Evolutionary conservation across 1,139 yeast genomes (phyloP), one percentile per base, ranked within the genome.

Genomic region (Debaryomyces psychrophilus): DNA sequence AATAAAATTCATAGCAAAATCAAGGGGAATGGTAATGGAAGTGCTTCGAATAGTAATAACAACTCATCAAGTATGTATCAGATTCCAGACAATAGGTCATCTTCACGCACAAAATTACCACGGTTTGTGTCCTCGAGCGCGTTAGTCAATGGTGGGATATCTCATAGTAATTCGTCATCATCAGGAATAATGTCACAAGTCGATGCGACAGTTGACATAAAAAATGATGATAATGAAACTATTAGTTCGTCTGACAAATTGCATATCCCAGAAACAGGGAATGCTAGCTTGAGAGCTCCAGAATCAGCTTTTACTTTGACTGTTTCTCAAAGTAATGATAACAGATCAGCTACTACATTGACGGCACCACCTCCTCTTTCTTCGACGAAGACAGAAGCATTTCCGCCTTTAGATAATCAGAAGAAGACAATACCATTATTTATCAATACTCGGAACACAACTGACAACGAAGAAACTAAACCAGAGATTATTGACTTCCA

Each of bases 401-500:
- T 22, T 12, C 34, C 34, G 11, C 2, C 34, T n/a, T 4, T 12
- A 6, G 26, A 28, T 17, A 28, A 38, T 18, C 18, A 18, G 5
- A 27, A 17, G 12, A 27, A 28, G 14, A 31, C 8, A 12, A 31
- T 52, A 7, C 58, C 59, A 2, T 33, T 51, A 12, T 41, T 55
- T 14, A 49, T 55, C 8, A 52, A 47, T 33, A 54, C 60, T n/a
- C 26, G 38, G 4, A 34, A 27, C 27, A 17, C 37, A 6, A 14
- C 4, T 27, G 47, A 41, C 18, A 34, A 43, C n/a, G 43, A 37
- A 28, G 49, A 47, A 11, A 41, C 46, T 17, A 44, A 48, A 1
- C 31, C 47, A 11, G 53, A 52, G 27, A 47, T 50, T 11, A 41
- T 56, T 4, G 44, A 52, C n/a, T 56, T 56, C 23, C 41, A 46